phyloP scores from a whole-genome alignment of 495 filamentous ascomycete genomes.

The Daldinia loculata region DNA sequence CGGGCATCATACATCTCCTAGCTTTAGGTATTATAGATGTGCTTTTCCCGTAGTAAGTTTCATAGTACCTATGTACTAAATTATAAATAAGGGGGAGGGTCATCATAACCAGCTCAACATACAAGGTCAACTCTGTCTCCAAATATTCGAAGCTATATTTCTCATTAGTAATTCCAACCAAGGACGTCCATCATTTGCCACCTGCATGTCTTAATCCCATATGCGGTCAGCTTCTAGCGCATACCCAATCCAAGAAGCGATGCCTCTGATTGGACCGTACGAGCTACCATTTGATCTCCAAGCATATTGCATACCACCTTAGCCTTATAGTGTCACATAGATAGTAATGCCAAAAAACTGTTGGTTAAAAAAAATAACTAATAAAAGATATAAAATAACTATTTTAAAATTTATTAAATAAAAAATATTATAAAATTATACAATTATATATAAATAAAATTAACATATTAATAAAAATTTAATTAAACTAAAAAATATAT shows the following conservation, averaged over 20 bases:
- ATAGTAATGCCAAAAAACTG: too few species aligned
- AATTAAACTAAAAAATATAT: too few species aligned
- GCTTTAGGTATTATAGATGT: too few species aligned
- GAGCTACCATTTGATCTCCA: background rate
- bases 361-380: too few species aligned
- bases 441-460: too few species aligned
- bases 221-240: constrained; percentile 4
- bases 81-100: background rate
- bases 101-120: background rate
- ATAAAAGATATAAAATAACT: too few species aligned
- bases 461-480: too few species aligned
- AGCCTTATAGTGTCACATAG: constrained; percentile 7
- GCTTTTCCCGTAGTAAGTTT: background rate
- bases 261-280: background rate
- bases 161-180: background rate
- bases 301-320: background rate
- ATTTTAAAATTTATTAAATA: too few species aligned
- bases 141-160: background rate
- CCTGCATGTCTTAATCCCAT: background rate
- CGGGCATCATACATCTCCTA: too few species aligned
- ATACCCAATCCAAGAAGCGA: background rate
- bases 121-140: background rate
- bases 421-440: too few species aligned
- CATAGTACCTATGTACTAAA: background rate
- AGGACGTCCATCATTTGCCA: background rate